phyloP scores from a whole-genome alignment of 768 basidiomycete species.

The Lactarius akahatsu region DNA sequence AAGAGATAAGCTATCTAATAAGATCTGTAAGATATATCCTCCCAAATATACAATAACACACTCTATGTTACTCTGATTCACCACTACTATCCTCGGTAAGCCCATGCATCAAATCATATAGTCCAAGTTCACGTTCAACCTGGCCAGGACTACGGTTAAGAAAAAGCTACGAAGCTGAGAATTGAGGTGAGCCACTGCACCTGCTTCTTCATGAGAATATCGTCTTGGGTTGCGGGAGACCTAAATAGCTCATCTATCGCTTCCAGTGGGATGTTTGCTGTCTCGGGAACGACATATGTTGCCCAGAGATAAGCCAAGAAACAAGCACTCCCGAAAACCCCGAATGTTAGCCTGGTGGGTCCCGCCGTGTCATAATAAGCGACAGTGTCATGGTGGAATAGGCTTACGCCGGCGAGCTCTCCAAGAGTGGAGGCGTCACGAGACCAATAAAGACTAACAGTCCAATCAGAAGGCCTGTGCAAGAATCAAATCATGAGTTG shows the following conservation, averaged over 20 bases:
- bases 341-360: slow-evolving; percentile 58
- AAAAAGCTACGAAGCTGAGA: not conserved
- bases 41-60: no score
- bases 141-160: slow-evolving; percentile 31
- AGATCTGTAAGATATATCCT: no score
- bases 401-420: slow-evolving; percentile 55
- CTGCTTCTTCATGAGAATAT: slow-evolving; percentile 50
- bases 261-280: slow-evolving; percentile 71
- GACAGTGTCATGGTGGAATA: not conserved
- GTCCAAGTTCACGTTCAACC: slow-evolving; percentile 59
- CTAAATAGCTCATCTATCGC: slow-evolving; percentile 72
- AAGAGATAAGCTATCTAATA: no score
- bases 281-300: slow-evolving; percentile 69
- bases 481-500: not conserved
- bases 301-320: slow-evolving; percentile 70
- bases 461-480: not conserved
- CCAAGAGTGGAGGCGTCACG: slow-evolving; percentile 64
- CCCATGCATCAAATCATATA: slow-evolving; percentile 46
- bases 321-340: slow-evolving; percentile 63
- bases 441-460: slow-evolving; percentile 69
- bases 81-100: slow-evolving; percentile 28
- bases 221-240: slow-evolving; percentile 56
- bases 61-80: not conserved
- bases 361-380: not conserved
- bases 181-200: slow-evolving; percentile 37